A percentile compares a stretch with the other conserved stretches of the same genome.
phyloP scores from a whole-genome alignment of 768 basidiomycete genomes.

The Boletales sp. region DNA sequence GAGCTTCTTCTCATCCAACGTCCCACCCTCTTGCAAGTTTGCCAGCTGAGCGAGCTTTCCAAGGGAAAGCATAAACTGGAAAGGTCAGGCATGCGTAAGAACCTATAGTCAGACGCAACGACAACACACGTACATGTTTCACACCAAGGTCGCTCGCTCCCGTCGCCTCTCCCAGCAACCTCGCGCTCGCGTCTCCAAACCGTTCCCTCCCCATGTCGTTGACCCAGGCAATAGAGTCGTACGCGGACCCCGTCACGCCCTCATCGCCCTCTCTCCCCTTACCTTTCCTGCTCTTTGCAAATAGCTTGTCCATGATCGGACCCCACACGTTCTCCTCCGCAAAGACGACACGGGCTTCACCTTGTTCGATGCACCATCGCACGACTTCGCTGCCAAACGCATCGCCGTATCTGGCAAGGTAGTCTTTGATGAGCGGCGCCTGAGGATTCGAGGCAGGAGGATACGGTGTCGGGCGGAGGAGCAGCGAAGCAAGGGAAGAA shows the following conservation, averaged over 20 bases:
- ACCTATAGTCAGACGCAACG: background rate
- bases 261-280: conserved; percentile 28
- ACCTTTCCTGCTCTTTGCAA: conserved; percentile 33
- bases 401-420: conserved; percentile 75
- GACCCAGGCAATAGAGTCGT: conserved; percentile 71
- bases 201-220: conserved; percentile 73
- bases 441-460: conserved; percentile 65
- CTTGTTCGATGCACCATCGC: conserved; percentile 89
- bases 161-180: conserved; percentile 61
- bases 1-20: conserved; percentile 48
- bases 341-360: conserved; percentile 80
- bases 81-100: background rate
- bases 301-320: conserved; percentile 68
- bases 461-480: conserved; percentile 63
- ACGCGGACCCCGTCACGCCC: conserved; percentile 45
- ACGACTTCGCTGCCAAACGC: conserved; percentile 89
- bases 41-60: conserved; percentile 85
- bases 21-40: conserved; percentile 42
- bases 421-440: conserved; percentile 56
- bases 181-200: conserved; percentile 60
- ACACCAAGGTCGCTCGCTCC: conserved; percentile 55
- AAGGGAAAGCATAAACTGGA: conserved; percentile 84
- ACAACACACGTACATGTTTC: conserved; percentile 62
- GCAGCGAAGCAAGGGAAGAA: conserved; percentile 77
- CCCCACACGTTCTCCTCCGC: conserved; percentile 64